Evolutionary conservation across 208 protist genomes (phyloP).

Genomic region (Naegleria lovaniensis): DNA sequence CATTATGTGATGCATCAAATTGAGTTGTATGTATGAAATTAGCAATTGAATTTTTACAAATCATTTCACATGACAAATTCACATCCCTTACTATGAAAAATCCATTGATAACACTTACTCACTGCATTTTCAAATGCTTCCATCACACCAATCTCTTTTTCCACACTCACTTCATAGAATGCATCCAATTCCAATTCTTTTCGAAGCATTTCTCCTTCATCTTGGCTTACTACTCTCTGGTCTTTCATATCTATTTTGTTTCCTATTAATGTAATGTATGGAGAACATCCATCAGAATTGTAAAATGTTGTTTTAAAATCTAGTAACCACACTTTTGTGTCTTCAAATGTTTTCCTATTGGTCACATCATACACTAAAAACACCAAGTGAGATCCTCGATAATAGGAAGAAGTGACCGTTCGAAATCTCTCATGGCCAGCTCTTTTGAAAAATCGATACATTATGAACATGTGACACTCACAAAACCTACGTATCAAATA

Average conservation of each 20-base stretch:
- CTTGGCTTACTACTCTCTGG: background rate
- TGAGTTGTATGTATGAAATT: too few relatives aligned
- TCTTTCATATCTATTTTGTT: constrained; percentile 15
- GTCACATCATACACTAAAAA: constrained; percentile 39
- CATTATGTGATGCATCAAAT: too few relatives aligned
- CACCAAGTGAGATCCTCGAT: constrained; percentile 12
- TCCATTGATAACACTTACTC: background rate
- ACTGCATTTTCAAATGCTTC: background rate
- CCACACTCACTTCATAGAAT: background rate
- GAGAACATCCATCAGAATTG: background rate
- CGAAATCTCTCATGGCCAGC: constrained; percentile 20
- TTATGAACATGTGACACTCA: too few relatives aligned
- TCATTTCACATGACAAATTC: too few relatives aligned
- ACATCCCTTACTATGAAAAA: too few relatives aligned
- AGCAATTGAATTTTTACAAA: too few relatives aligned
- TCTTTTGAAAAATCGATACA: background rate
- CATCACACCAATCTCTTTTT: background rate
- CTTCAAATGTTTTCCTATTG: constrained; percentile 26
- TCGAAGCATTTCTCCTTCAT: background rate
- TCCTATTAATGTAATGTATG: background rate
- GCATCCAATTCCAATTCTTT: background rate
- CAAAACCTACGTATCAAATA: background rate
- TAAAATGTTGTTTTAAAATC: background rate
- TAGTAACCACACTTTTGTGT: constrained; percentile 24
- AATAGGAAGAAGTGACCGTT: background rate